Evolutionary conservation across 164 flowering plant genomes (phyloP), one percentile per base, ranked within the genome.

Genomic region (Berberis vulgaris): DNA sequence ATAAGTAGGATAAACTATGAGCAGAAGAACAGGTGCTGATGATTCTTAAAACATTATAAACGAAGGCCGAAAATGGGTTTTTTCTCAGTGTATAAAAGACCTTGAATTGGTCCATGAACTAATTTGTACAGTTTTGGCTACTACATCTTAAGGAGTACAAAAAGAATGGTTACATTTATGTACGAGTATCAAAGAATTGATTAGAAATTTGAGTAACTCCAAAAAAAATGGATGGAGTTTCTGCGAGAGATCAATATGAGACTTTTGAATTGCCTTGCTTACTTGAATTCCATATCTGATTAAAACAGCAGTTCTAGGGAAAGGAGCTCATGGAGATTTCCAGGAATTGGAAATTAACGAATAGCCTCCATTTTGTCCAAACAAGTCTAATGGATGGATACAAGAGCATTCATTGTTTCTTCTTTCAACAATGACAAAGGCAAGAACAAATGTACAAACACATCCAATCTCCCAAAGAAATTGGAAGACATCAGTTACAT

Each of bases 111-210:
- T 69, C 78, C 65, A 69, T 65, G 63, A 69, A 59, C 45, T 52
- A 55, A 40, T 55, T 54, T 62, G 38, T 65, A 65, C 44, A 65
- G 46, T 68, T 54, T 6, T 60, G 65, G 68, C 60, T 5, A 59
- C 76, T 80, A 86, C 88, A 87, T 84, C 75, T 76, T 49, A 64
- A 63, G 49, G 64, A 73, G 60, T 58, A 57, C 77, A 79, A 71
- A 78, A 85, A 79, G 74, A 56, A 64, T 67, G 8, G 40, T 38
- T 26, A 4, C 40, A 12, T 52, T 12, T 45, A 38, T 59, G 64
- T 67, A 8, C 40, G 50, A 61, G 79, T 72, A 76, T 67, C 66
- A 80, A 79, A 64, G 80, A 84, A 83, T 81, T 39, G 49, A 42
- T 65, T 41, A 66, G 71, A 54, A 63, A 63, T 66, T n/a, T n/a